Conservation (phyloP, 768 basidiomycete species). For the Tremella mesenterica region DNA sequence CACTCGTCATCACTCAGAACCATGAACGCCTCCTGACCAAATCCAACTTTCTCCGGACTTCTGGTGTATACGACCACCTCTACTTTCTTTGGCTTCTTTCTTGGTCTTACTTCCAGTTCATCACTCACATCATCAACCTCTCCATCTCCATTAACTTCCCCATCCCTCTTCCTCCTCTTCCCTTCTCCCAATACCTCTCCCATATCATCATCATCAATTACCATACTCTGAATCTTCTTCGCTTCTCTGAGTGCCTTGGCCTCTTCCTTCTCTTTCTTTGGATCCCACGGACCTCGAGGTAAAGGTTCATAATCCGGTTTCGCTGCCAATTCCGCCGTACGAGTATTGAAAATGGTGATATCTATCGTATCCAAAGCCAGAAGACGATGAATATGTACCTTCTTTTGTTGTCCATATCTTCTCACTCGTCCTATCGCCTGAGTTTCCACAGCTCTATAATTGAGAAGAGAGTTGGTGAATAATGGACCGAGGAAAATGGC, state of each 20-base stretch:
- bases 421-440: slow-evolving; percentile 50
- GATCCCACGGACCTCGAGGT: slow-evolving; percentile 16
- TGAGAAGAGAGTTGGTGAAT: slow-evolving; percentile 73
- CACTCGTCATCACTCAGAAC: slow-evolving; percentile 16
- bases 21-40: slow-evolving; percentile 12
- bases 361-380: slow-evolving; percentile 82
- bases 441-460: slow-evolving; percentile 62
- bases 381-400: slow-evolving; percentile 72
- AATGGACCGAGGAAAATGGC: slow-evolving; percentile 91
- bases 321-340: slow-evolving; percentile 14
- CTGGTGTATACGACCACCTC: slow-evolving; percentile 10
- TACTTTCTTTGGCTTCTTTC: slow-evolving; percentile 5
- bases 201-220: neutral
- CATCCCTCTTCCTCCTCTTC: neutral
- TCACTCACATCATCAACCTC: neutral
- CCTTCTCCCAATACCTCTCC: neutral
- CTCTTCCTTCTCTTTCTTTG: slow-evolving; percentile 6
- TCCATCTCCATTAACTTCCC: neutral
- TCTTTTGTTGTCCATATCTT: slow-evolving; percentile 64
- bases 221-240: neutral
- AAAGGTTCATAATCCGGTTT: slow-evolving; percentile 29
- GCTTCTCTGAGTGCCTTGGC: neutral
- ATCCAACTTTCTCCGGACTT: slow-evolving; percentile 18
- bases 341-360: slow-evolving; percentile 58
- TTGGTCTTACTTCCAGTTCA: neutral